Evolutionary conservation across 2,329 filamentous ascomycete species (phyloP).

Genomic region (Penicillium sp.): DNA sequence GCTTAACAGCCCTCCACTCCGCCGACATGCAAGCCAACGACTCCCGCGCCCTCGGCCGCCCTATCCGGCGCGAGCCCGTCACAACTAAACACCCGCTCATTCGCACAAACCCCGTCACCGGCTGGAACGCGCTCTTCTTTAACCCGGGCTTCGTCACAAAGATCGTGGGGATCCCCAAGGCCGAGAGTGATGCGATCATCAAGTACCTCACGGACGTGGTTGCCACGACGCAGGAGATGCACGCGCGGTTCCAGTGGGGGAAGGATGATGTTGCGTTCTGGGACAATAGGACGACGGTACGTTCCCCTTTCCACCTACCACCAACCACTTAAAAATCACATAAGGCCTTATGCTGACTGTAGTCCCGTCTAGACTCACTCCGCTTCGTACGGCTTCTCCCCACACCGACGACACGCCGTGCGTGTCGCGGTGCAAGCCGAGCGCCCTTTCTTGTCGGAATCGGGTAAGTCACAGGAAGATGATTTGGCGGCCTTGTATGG

Average conservation of each 20-base stretch:
- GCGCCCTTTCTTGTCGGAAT: slow-evolving; percentile 47
- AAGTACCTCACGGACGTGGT: slow-evolving; percentile 57
- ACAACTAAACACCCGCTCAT: slow-evolving; percentile 60
- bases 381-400: slow-evolving; percentile 59
- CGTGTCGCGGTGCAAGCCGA: slow-evolving; percentile 53
- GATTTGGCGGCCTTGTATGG: slow-evolving; percentile 52
- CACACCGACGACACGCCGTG: slow-evolving; percentile 59
- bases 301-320: slow-evolving; percentile 13
- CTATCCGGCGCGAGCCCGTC: slow-evolving; percentile 56
- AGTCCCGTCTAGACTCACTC: slow-evolving; percentile 50
- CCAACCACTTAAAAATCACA: too few relatives aligned
- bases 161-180: slow-evolving; percentile 61
- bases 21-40: slow-evolving; percentile 58
- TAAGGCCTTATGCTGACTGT: background rate
- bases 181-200: slow-evolving; percentile 57
- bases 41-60: slow-evolving; percentile 52
- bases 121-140: slow-evolving; percentile 63
- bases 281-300: slow-evolving; percentile 63
- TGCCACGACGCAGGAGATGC: slow-evolving; percentile 65
- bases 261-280: slow-evolving; percentile 68
- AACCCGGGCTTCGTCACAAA: slow-evolving; percentile 61
- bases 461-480: slow-evolving; percentile 57
- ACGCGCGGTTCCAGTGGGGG: slow-evolving; percentile 67
- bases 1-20: slow-evolving; percentile 59
- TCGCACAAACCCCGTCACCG: slow-evolving; percentile 62